phyloP scores from a whole-genome alignment of 2,329 filamentous ascomycete species.

The Cercospora nicotianae region DNA sequence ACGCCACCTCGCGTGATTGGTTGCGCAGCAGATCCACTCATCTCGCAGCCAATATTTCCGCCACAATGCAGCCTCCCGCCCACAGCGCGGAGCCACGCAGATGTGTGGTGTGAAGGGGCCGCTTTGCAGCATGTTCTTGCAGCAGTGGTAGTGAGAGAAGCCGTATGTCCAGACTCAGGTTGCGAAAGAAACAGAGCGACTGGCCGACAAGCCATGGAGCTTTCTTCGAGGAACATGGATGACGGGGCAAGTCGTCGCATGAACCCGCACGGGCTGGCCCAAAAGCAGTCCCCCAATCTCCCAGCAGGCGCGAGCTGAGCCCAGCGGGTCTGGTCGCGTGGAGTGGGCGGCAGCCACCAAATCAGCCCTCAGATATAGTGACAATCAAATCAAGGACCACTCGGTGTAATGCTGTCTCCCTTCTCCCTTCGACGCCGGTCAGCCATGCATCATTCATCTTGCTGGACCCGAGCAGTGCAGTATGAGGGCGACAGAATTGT shows the following conservation, averaged over 20 bases:
- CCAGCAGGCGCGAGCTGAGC: background rate
- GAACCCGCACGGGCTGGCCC: background rate
- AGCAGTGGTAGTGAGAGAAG: background rate
- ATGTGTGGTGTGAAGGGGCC: background rate
- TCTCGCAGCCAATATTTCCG: constrained; percentile 3
- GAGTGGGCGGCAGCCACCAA: background rate
- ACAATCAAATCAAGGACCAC: background rate
- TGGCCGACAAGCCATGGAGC: background rate
- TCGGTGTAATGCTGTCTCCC: background rate
- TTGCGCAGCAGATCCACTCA: background rate
- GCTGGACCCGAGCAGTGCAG: background rate
- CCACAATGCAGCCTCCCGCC: background rate
- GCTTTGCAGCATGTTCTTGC: background rate
- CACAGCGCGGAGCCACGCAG: background rate
- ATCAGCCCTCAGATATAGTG: background rate
- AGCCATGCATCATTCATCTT: background rate
- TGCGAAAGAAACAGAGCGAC: background rate
- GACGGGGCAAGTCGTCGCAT: background rate
- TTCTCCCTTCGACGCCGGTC: background rate
- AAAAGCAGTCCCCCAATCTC: background rate
- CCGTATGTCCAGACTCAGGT: background rate
- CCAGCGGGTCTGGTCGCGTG: background rate
- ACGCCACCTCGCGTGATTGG: background rate
- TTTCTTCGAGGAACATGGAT: background rate
- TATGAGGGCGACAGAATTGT: background rate